phyloP scores from a whole-genome alignment of 805 yeast genomes.

The Schwanniomyces polymorphus region DNA sequence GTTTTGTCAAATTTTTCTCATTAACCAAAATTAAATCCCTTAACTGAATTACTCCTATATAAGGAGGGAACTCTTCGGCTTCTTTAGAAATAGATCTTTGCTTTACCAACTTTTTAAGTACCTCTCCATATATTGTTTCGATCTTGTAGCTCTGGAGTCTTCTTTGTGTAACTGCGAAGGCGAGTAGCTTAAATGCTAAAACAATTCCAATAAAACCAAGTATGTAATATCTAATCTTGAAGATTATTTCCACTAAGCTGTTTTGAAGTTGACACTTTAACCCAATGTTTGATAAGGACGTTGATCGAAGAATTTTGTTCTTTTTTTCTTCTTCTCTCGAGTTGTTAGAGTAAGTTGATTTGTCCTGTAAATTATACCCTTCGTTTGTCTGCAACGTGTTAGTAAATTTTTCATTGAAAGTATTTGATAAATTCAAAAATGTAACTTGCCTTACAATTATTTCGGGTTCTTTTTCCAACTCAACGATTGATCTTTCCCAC shows the following conservation, averaged over 20 bases:
- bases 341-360: constrained; percentile 34
- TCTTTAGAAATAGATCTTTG: constrained; percentile 37
- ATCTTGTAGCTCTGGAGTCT: constrained; percentile 41
- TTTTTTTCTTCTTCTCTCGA: constrained; percentile 38
- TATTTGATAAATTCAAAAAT: constrained; percentile 3
- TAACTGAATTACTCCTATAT: constrained; percentile 68
- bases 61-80: constrained; percentile 36
- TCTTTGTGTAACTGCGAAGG: constrained; percentile 31
- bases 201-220: constrained; percentile 14
- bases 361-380: constrained; percentile 15
- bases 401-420: constrained; percentile 11
- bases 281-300: constrained; percentile 64
- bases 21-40: constrained; percentile 59
- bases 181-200: constrained; percentile 15
- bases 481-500: constrained; percentile 65
- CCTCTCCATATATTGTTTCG: constrained; percentile 46
- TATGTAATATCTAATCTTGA: constrained; percentile 21
- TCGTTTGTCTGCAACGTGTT: constrained; percentile 22
- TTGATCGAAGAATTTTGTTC: constrained; percentile 67
- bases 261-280: constrained; percentile 56
- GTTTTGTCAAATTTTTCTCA: constrained; percentile 37
- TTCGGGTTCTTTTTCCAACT: constrained; percentile 66
- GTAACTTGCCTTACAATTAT: constrained; percentile 76
- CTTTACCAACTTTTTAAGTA: constrained; percentile 49
- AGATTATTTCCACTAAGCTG: constrained; percentile 42